These are phyloP conservation scores for Yamadazyma paraphyllophila DNA, from an alignment of 805 yeast genomes.

Conservation along the genomic window DNA sequence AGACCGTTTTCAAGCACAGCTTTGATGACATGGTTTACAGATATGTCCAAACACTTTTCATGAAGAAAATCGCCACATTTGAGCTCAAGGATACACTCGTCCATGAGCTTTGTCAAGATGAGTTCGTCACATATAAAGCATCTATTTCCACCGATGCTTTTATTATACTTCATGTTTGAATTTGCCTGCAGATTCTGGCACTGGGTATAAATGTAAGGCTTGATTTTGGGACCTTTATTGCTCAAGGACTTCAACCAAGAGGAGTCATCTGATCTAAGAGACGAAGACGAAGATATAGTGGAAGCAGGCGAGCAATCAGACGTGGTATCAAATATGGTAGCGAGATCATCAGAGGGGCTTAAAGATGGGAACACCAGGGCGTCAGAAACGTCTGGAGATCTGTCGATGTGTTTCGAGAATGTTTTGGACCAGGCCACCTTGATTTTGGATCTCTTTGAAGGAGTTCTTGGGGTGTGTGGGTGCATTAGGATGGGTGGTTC, in stretches of 20 bases:
- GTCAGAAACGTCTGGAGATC: neutral
- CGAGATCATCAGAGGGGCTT: slow-evolving; percentile 6
- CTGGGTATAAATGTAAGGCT: slow-evolving; percentile 4
- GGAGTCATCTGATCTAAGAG: neutral
- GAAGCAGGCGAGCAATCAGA: slow-evolving; percentile 1
- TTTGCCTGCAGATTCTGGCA: neutral
- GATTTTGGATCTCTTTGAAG: neutral
- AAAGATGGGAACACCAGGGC: slow-evolving; percentile 9
- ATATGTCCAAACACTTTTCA: slow-evolving; percentile 52
- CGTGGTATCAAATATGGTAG: slow-evolving; percentile 3
- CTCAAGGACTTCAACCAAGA: neutral
- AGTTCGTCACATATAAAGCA: slow-evolving; percentile 57
- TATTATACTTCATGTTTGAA: neutral
- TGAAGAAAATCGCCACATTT: slow-evolving; percentile 57
- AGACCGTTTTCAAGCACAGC: neutral
- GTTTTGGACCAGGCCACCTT: slow-evolving; percentile 1
- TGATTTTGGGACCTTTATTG: slow-evolving; percentile 4
- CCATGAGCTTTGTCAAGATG: slow-evolving; percentile 41
- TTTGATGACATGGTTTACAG: slow-evolving; percentile 7
- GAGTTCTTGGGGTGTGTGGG: neutral
- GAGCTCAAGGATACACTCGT: slow-evolving; percentile 47
- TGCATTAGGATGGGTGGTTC: neutral
- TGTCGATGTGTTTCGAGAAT: neutral
- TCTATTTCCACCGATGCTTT: slow-evolving; percentile 7
- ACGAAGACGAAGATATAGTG: slow-evolving; percentile 1